These are phyloP conservation scores for Suillus luteus DNA, from an alignment of 768 basidiomycete genomes.

Conservation along the genomic window DNA sequence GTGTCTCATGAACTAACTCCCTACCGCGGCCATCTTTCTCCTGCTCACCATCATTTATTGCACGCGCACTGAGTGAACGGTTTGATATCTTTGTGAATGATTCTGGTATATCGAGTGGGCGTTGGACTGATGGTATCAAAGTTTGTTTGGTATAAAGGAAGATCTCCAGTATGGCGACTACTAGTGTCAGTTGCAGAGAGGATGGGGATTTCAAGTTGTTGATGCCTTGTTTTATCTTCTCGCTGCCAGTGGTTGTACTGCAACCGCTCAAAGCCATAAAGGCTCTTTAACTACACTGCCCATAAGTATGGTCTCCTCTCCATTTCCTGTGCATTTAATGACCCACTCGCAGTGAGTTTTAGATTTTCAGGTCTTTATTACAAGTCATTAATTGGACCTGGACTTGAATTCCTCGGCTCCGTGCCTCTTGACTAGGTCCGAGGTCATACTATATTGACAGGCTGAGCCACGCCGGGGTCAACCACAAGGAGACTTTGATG, in stretches of 20 bases:
- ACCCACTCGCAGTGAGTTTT: not conserved
- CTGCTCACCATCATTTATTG: conserved; percentile 15
- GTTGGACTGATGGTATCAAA: conserved; percentile 4
- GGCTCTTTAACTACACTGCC: conserved; percentile 8
- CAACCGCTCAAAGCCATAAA: conserved; percentile 10
- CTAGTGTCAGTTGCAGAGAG: conserved; percentile 3
- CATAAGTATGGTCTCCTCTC: not conserved
- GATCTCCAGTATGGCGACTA: not conserved
- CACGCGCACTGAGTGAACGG: not conserved
- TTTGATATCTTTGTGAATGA: not conserved
- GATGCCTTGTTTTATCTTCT: conserved; percentile 13
- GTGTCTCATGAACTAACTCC: conserved; percentile 22
- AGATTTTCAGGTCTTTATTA: not conserved
- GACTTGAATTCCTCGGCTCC: not conserved
- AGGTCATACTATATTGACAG: no score
- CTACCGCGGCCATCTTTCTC: not conserved
- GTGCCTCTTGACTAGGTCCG: not conserved
- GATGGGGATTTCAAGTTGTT: not conserved
- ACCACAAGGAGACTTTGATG: not conserved
- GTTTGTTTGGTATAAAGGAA: not conserved
- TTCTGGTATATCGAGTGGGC: conserved; percentile 5
- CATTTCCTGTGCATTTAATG: not conserved
- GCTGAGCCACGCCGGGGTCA: not conserved
- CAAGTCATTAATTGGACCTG: not conserved
- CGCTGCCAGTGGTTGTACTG: conserved; percentile 1